Percentiles rank a stretch among this genome's conserved stretches.
phyloP scores from a whole-genome alignment of 805 yeast genomes.

The Saturnispora gosingensis region DNA sequence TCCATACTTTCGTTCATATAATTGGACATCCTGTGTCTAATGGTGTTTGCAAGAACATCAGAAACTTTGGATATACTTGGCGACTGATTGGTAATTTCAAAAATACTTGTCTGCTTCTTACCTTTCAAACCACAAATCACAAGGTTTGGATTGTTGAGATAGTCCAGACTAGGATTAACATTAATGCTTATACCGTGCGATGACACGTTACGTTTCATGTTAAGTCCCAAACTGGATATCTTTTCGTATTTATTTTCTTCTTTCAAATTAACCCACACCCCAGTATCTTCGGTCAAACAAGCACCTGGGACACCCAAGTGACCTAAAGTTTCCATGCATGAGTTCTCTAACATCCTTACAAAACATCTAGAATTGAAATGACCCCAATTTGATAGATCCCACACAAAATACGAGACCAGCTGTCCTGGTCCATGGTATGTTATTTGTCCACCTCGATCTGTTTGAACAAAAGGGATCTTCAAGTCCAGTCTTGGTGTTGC shows the following conservation, averaged over 20 bases:
- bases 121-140: conserved; percentile 81
- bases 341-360: conserved; percentile 37
- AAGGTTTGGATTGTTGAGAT: conserved; percentile 49
- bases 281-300: conserved; percentile 61
- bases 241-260: conserved; percentile 33
- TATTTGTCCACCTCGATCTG: conserved; percentile 89
- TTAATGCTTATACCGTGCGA: conserved; percentile 87
- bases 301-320: conserved; percentile 31
- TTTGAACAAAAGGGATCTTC: conserved; percentile 57
- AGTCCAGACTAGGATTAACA: conserved; percentile 61
- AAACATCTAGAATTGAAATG: conserved; percentile 43
- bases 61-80: not conserved
- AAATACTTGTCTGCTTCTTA: conserved; percentile 46
- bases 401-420: conserved; percentile 70
- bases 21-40: not conserved
- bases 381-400: conserved; percentile 56
- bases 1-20: conserved; percentile 1
- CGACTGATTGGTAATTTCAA: not conserved
- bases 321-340: conserved; percentile 24
- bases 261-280: conserved; percentile 60
- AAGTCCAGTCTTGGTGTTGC: conserved; percentile 8
- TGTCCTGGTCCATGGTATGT: conserved; percentile 98
- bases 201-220: conserved; percentile 73
- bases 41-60: not conserved
- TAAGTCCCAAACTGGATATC: conserved; percentile 85